Base-by-base conservation (phyloP, 2,329 filamentous ascomycete species). In the Fusarium phyllophilum region DNA sequence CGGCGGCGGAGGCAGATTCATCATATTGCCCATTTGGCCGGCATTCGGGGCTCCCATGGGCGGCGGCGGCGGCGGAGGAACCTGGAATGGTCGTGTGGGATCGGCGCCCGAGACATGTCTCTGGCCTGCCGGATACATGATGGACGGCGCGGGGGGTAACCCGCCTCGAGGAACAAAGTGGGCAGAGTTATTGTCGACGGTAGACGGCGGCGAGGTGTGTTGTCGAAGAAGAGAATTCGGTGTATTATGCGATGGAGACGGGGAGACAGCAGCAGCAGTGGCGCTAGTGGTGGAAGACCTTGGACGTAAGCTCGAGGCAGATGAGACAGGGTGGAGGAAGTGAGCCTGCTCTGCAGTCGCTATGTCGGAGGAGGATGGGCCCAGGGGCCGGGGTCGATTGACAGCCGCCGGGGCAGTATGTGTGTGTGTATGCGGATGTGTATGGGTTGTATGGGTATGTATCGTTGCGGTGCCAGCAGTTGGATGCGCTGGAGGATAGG, bases 61-160 rank as follows among this genome's bases (percentile, higher is more conserved):
- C 74, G 88, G 88, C 62, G 88, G 88, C 59, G 73, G 74, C 57
- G 87, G 88, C 52, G 88, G 88, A 66, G 87, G 88, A 71, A 90
- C 83, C 77, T 86, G 86, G 78, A 86, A 90, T 52, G 86, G 81
- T 79, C 88, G 86, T 71, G 85, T 82, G 69, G 84, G 83, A 77
- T 90, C 87, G 70, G 79, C 80, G 78, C 80, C 82, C 79, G 83
- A 82, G 74, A 81, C 82, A 82, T 85, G 84, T 80, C 87, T 83
- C 79, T 89, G 88, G 54, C 84, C 82, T 74, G 85, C 85, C 78
- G 86, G 85, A 82, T 89, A 90, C 89, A 90, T 90, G 81, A 71
- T 81, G 78, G 78, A 76, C 73, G 79, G 66, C 58, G 76, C 76
- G 78, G 73, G 75, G 73, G 75, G 72, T 63, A 70, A 73, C 78